A percentile compares a stretch with the other conserved stretches of the same genome.
phyloP scores from a whole-genome alignment of 2,329 filamentous ascomycete genomes.

The Colletotrichum sp. region DNA sequence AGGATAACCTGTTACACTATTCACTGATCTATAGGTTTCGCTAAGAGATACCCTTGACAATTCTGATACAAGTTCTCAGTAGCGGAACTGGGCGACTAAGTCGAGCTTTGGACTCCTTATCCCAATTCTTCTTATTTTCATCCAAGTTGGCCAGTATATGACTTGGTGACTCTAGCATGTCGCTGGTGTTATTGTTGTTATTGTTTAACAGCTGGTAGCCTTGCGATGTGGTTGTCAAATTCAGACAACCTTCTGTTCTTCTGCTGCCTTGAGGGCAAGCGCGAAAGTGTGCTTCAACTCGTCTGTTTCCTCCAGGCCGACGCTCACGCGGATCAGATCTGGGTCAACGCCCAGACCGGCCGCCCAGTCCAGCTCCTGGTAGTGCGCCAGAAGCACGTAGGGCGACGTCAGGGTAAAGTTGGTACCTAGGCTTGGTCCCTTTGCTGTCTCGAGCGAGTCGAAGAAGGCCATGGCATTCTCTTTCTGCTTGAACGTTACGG shows the following conservation, averaged over 20 bases:
- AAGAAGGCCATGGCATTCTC: slow-evolving; percentile 81
- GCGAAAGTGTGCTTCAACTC: slow-evolving; percentile 69
- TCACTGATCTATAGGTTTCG: not conserved
- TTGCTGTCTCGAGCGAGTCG: slow-evolving; percentile 84
- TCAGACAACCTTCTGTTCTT: slow-evolving; percentile 20
- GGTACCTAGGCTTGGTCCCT: slow-evolving; percentile 93
- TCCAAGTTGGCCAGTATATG: not conserved
- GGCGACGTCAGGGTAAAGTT: slow-evolving; percentile 95
- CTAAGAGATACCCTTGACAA: slow-evolving; percentile 15
- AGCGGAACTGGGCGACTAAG: not conserved
- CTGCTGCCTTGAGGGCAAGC: slow-evolving; percentile 70
- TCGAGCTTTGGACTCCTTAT: not conserved
- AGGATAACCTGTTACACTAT: not conserved
- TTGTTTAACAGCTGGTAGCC: not conserved
- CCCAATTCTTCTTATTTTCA: not conserved
- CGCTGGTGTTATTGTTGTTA: not conserved
- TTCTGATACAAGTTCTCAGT: not conserved
- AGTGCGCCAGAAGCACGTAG: slow-evolving; percentile 92
- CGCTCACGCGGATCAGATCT: slow-evolving; percentile 83
- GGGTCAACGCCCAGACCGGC: slow-evolving; percentile 80
- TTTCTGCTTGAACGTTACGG: slow-evolving; percentile 76
- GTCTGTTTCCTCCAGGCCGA: slow-evolving; percentile 82
- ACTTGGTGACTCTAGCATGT: not conserved
- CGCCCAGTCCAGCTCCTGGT: slow-evolving; percentile 90
- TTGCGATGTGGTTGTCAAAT: not conserved